Conservation (phyloP, 108 stramenopile genomes). For the Pseudonitzschia multiseries region DNA sequence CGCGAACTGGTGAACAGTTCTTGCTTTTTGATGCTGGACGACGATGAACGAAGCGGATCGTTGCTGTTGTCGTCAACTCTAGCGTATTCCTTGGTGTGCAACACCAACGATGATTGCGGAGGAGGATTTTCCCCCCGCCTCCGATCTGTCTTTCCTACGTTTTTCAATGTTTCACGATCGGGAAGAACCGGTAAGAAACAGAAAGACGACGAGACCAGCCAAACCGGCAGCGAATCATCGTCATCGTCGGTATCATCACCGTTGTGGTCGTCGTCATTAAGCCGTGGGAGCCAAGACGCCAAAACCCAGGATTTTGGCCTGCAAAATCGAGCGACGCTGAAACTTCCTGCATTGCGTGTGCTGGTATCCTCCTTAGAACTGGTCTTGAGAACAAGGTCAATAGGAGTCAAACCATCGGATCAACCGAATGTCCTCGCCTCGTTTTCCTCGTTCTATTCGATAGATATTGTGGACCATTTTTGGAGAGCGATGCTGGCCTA, state of each 20-base stretch:
- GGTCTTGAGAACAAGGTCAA: not conserved
- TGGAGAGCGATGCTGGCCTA: slow-evolving; percentile 7
- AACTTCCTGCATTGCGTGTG: slow-evolving; percentile 15
- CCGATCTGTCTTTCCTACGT: not conserved
- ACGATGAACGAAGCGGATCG: not conserved
- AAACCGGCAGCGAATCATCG: not conserved
- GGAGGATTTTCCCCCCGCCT: not conserved
- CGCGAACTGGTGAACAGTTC: slow-evolving; percentile 4
- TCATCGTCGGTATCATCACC: not conserved
- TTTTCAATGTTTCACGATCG: not conserved
- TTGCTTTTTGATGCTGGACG: not conserved
- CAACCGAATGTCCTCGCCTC: not conserved
- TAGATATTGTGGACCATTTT: slow-evolving; percentile 2
- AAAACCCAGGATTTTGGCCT: not conserved
- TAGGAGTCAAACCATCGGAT: not conserved
- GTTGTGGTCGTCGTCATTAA: not conserved
- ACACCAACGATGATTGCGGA: not conserved
- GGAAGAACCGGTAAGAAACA: not conserved
- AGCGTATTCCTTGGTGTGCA: not conserved
- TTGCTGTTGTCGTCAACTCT: not conserved
- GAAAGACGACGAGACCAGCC: too few relatives aligned
- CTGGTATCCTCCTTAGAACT: slow-evolving; percentile 16
- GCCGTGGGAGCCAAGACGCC: not conserved
- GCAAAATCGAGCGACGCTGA: not conserved
- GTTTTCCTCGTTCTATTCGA: not conserved